Evolutionary conservation across 352 stramenopile species (phyloP).

Genomic region (Phytophthora sp.): DNA sequence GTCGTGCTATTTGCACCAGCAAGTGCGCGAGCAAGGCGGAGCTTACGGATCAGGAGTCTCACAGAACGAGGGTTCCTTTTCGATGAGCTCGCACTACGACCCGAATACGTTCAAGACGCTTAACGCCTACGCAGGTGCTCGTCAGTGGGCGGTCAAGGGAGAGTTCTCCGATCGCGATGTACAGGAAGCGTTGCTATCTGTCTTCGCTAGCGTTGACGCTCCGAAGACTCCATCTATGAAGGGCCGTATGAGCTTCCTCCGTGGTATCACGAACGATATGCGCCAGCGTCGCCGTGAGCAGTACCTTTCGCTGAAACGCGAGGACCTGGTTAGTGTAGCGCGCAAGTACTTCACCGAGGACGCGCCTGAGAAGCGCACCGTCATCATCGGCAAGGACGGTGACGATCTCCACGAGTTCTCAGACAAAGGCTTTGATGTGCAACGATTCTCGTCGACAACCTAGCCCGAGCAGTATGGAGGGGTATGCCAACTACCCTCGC

Average conservation of each 20-base stretch:
- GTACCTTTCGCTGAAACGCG: constrained; percentile 56
- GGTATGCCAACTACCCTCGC: not conserved
- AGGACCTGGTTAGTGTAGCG: constrained; percentile 58
- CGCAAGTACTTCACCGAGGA: constrained; percentile 54
- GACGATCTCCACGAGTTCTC: constrained; percentile 47
- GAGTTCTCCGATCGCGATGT: constrained; percentile 76
- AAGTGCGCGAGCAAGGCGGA: constrained; percentile 80
- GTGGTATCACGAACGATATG: constrained; percentile 87
- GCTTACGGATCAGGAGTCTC: constrained; percentile 78
- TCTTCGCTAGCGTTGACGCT: constrained; percentile 80
- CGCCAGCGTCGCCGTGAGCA: constrained; percentile 72
- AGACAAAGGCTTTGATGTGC: constrained; percentile 45
- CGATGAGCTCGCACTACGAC: constrained; percentile 86
- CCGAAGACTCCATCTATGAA: constrained; percentile 79
- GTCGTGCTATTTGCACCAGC: constrained; percentile 84
- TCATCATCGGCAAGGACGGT: constrained; percentile 74
- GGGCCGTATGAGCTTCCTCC: constrained; percentile 77
- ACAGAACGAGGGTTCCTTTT: constrained; percentile 80
- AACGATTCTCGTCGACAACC: constrained; percentile 35
- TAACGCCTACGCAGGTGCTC: constrained; percentile 67
- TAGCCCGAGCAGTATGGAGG: constrained; percentile 7
- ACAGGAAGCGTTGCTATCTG: constrained; percentile 79
- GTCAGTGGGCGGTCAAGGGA: constrained; percentile 54
- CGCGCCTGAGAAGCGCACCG: constrained; percentile 34
- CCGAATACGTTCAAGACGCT: constrained; percentile 84